phyloP scores from a whole-genome alignment of 2,329 filamentous ascomycete genomes.

The Scedosporium dehoogii region DNA sequence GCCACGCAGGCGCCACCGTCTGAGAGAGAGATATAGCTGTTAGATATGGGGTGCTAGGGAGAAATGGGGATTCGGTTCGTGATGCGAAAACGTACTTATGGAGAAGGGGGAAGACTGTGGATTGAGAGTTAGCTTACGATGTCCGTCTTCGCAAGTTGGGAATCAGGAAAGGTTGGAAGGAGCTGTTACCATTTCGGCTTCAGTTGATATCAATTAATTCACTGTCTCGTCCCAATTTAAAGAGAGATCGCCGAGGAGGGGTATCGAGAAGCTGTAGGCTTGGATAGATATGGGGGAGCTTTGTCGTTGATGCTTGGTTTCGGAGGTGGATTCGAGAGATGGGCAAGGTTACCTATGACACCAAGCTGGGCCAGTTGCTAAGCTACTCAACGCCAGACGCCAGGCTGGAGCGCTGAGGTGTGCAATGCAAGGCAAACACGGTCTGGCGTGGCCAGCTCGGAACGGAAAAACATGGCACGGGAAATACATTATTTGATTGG shows the following conservation, averaged over 20 bases:
- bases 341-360: neutral
- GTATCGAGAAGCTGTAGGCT: neutral
- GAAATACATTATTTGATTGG: slow-evolving; percentile 12
- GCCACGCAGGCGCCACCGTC: slow-evolving; percentile 91
- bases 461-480: slow-evolving; percentile 7
- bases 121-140: slow-evolving; percentile 18
- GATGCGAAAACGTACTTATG: slow-evolving; percentile 60
- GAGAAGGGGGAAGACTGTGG: slow-evolving; percentile 79
- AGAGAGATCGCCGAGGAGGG: neutral
- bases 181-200: neutral
- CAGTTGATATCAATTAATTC: neutral
- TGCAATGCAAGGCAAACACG: slow-evolving; percentile 32
- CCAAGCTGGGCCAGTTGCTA: slow-evolving; percentile 1
- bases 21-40: slow-evolving; percentile 17
- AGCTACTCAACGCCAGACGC: neutral
- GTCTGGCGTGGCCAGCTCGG: slow-evolving; percentile 26
- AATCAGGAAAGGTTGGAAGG: neutral
- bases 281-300: neutral
- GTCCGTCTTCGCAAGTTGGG: neutral
- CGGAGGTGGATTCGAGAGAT: slow-evolving; percentile 11
- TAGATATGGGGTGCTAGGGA: slow-evolving; percentile 7
- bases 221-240: neutral
- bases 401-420: slow-evolving; percentile 8
- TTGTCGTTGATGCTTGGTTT: slow-evolving; percentile 6
- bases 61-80: slow-evolving; percentile 7